Evolutionary conservation across 257 asterid species (phyloP), one percentile per base, ranked within the genome.

Genomic region (Nicotiana undulata): DNA sequence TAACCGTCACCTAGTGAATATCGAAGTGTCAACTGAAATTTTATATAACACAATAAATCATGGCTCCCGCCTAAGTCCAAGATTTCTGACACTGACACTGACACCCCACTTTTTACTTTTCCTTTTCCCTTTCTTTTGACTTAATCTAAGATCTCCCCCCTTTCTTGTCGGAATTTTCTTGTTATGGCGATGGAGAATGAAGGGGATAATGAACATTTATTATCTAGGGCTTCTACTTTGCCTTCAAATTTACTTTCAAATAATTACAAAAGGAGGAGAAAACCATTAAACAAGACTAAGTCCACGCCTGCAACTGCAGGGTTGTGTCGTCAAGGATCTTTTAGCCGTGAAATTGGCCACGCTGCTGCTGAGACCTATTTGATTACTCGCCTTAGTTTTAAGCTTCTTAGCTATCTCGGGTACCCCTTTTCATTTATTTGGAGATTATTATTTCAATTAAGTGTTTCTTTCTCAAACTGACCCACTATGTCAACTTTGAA

Each of bases 321-420:
- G 18, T 84, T 86, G 4, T 5, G 26, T 55, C 91, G 92, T 22
- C 98, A 89, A 85, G 90, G 82, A 87, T 89, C 97, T 24, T 90
- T 96, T 53, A 17, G 96, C 82, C 90, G 91, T 40, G 99, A 93
- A 68, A 83, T 93, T 61, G 89, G 97, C 53, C 98, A 92, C 83
- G 98, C 97, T 22, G 99, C 98, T 10, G 98, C 99, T 20, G 98
- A 94, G 86, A 96, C 98, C 79, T 96, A 92, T 68, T 87, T 96
- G 90, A 82, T 94, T 72, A 96, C 99, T 82, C 79, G 90, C 18
- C 98, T 96, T 87, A 86, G 83, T 83, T 91, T 96, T 88, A 90
- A 87, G 94, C 95, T 96, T 86, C 98, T 96, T 82, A 76, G 94
- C 66, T 94, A 86, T 82, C 98, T 95, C 83, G 98, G 99, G 99